phyloP scores from a whole-genome alignment of 1,284 basidiomycete genomes.

The Cutaneotrichosporon sp. region DNA sequence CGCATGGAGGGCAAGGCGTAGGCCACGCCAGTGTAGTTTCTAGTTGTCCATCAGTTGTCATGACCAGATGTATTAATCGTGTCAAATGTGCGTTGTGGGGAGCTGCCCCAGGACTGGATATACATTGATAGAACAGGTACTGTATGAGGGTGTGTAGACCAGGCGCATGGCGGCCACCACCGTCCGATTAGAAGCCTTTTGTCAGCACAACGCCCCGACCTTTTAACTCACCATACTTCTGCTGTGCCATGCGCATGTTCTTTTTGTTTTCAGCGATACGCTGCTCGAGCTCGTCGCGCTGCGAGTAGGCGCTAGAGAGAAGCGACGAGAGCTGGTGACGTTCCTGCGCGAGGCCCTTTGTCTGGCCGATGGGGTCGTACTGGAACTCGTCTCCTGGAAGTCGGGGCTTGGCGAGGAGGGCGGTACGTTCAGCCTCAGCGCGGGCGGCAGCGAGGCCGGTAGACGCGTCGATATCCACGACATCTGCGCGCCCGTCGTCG shows the following conservation, averaged over 20 bases:
- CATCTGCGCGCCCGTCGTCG: conserved; percentile 21
- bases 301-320: conserved; percentile 38
- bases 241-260: conserved; percentile 37
- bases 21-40: background rate
- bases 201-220: background rate
- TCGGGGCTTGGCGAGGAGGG: conserved; percentile 30
- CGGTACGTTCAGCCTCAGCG: conserved; percentile 26
- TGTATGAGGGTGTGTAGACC: too few relatives aligned
- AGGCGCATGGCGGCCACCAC: too few relatives aligned
- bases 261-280: conserved; percentile 45
- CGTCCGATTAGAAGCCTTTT: background rate
- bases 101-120: background rate
- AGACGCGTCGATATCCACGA: conserved; percentile 36
- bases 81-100: background rate
- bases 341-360: conserved; percentile 44
- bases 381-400: conserved; percentile 30
- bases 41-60: conserved; percentile 1
- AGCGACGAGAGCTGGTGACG: conserved; percentile 46
- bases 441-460: conserved; percentile 30
- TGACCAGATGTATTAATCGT: background rate
- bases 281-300: conserved; percentile 42
- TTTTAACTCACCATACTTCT: conserved; percentile 40
- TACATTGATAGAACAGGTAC: background rate
- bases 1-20: conserved; percentile 17
- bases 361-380: conserved; percentile 45